Percentiles rank a stretch among this genome's conserved stretches.
phyloP scores from a whole-genome alignment of 1,284 basidiomycete genomes.

The Rhizoctonia solani region DNA sequence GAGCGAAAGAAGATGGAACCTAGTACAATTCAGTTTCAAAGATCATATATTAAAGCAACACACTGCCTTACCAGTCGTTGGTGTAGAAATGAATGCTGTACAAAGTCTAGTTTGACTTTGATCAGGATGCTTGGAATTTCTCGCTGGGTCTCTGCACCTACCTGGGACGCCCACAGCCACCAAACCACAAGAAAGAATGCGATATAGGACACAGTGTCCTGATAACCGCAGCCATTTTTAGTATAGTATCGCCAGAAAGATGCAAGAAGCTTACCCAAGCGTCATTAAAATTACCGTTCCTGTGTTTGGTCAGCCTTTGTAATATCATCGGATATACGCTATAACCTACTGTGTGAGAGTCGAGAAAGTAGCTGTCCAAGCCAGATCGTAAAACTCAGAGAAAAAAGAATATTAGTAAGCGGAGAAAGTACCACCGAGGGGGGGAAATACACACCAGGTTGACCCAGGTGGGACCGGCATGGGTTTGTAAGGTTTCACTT shows the following conservation, averaged over 20 bases:
- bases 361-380: slow-evolving; percentile 15
- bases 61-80: slow-evolving; percentile 6
- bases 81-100: slow-evolving; percentile 22
- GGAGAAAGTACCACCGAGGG: no score
- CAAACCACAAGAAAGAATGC: slow-evolving; percentile 6
- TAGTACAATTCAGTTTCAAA: background rate
- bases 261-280: background rate
- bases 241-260: no score
- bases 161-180: slow-evolving; percentile 26
- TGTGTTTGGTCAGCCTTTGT: background rate
- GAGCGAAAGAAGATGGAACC: slow-evolving; percentile 4
- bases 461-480: no score
- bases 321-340: no score
- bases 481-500: no score
- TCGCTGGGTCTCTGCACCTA: no score
- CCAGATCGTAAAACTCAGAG: slow-evolving; percentile 30
- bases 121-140: no score
- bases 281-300: slow-evolving; percentile 4
- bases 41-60: no score
- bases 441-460: no score
- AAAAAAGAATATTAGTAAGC: no score
- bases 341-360: slow-evolving; percentile 13
- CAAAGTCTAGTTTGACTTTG: no score
- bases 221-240: no score
- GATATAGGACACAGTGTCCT: background rate